Evolutionary conservation across 768 basidiomycete genomes (phyloP).

Genomic region (Boletus huronensis): DNA sequence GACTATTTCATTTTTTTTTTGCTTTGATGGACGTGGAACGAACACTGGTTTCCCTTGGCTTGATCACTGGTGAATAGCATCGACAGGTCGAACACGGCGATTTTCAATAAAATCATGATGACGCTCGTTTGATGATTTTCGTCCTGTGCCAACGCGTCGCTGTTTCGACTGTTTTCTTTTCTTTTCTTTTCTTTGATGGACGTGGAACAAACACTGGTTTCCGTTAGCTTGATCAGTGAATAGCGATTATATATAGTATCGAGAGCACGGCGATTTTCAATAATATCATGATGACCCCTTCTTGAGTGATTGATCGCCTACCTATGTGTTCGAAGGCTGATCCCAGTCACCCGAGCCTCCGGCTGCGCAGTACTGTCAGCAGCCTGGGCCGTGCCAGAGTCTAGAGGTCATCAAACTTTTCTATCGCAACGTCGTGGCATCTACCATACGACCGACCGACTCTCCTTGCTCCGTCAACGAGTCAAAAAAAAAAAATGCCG

Average conservation of each 20-base stretch:
- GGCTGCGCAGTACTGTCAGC: background rate
- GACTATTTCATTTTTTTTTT: background rate
- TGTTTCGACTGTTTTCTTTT: no score
- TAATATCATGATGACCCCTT: background rate
- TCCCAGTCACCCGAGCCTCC: background rate
- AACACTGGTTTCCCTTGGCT: background rate
- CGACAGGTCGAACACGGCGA: no score
- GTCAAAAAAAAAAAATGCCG: background rate
- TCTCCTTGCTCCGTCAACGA: background rate
- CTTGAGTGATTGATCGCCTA: background rate
- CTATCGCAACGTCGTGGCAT: background rate
- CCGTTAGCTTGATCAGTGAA: no score
- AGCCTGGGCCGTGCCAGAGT: background rate
- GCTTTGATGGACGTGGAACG: background rate
- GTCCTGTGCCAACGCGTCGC: no score
- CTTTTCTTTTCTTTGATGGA: no score
- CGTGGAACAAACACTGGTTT: no score
- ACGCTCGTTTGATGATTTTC: no score
- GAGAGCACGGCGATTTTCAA: background rate
- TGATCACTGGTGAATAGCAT: no score
- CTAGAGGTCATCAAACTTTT: background rate
- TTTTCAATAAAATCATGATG: no score
- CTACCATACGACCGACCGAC: background rate
- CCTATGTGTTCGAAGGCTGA: background rate
- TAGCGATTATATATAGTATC: no score